A percentile compares a stretch with the other conserved stretches of the same genome.
These are phyloP conservation scores for Leccinum disarticulatum DNA, from an alignment of 768 basidiomycete species.

Conservation along the genomic window DNA sequence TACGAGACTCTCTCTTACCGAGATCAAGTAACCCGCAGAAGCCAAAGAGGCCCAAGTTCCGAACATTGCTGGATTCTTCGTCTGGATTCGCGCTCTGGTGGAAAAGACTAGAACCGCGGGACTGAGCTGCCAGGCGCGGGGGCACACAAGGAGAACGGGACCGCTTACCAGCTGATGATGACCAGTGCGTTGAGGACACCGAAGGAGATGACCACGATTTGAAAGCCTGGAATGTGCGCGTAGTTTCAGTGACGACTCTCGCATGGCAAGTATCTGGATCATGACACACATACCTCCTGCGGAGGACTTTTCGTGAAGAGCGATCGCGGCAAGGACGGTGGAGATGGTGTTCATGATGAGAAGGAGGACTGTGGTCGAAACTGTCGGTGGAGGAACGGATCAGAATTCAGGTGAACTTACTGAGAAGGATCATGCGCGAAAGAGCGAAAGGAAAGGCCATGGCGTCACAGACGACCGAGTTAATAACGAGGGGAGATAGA, in stretches of 20 bases:
- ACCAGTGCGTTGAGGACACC: slow-evolving; percentile 10
- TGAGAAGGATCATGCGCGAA: slow-evolving; percentile 19
- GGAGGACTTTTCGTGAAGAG: slow-evolving; percentile 23
- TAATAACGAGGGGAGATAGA: slow-evolving; percentile 5
- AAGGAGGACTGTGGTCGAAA: slow-evolving; percentile 17
- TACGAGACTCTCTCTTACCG: slow-evolving; percentile 11
- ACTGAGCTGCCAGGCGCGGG: background rate
- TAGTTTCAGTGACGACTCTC: background rate
- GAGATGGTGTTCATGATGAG: slow-evolving; percentile 13
- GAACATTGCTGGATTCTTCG: slow-evolving; percentile 23
- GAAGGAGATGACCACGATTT: slow-evolving; percentile 17
- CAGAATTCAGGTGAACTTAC: slow-evolving; percentile 10
- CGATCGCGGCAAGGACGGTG: slow-evolving; percentile 15
- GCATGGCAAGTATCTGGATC: background rate
- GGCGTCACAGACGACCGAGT: slow-evolving; percentile 24
- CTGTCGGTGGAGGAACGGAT: background rate
- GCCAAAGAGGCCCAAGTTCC: slow-evolving; percentile 26
- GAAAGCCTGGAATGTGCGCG: slow-evolving; percentile 17
- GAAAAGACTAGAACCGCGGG: slow-evolving; percentile 11
- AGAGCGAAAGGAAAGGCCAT: slow-evolving; percentile 12
- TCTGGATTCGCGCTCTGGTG: slow-evolving; percentile 10
- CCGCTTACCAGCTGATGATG: slow-evolving; percentile 22
- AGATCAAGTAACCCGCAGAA: slow-evolving; percentile 17
- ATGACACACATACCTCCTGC: slow-evolving; percentile 21
- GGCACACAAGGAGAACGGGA: background rate